Conservation (phyloP, 2,329 filamentous ascomycete species). For the Xylariaceae sp. region DNA sequence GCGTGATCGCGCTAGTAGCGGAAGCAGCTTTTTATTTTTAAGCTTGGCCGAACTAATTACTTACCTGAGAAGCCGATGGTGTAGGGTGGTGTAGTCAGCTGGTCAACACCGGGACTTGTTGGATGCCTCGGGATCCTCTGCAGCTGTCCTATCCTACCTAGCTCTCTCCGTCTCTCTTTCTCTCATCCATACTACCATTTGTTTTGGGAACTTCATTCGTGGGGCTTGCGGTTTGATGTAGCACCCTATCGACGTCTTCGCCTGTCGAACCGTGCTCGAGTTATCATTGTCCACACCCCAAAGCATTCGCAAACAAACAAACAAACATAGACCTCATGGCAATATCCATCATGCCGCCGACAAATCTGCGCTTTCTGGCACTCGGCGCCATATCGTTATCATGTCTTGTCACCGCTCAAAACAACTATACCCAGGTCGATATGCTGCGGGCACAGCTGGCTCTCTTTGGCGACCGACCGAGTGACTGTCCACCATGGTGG, state of each 20-base stretch:
- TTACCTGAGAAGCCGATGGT: conserved; percentile 11
- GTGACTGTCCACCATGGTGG: conserved; percentile 78
- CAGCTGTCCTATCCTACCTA: conserved; percentile 1
- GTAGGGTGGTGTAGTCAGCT: conserved; percentile 26
- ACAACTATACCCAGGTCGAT: conserved; percentile 63
- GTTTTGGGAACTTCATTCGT: conserved; percentile 11
- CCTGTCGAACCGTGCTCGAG: conserved; percentile 6
- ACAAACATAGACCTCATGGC: conserved; percentile 1
- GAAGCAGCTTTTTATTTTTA: not conserved
- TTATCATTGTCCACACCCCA: not conserved
- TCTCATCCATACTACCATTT: no score
- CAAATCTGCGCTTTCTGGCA: conserved; percentile 25
- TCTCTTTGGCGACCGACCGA: conserved; percentile 72
- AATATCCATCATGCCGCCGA: conserved; percentile 30
- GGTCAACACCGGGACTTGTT: conserved; percentile 18
- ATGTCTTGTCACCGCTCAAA: conserved; percentile 39
- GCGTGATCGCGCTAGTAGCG: not conserved
- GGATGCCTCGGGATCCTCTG: conserved; percentile 4
- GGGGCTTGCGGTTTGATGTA: conserved; percentile 18
- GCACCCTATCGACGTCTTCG: conserved; percentile 14
- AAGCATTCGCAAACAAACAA: conserved; percentile 1
- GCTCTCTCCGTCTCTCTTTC: no score
- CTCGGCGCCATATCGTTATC: conserved; percentile 32
- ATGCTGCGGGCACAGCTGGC: conserved; percentile 68
- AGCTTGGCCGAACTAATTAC: not conserved